Evolutionary conservation across 2,329 filamentous ascomycete species (phyloP).

Genomic region (Aspergillus aculeatus): DNA sequence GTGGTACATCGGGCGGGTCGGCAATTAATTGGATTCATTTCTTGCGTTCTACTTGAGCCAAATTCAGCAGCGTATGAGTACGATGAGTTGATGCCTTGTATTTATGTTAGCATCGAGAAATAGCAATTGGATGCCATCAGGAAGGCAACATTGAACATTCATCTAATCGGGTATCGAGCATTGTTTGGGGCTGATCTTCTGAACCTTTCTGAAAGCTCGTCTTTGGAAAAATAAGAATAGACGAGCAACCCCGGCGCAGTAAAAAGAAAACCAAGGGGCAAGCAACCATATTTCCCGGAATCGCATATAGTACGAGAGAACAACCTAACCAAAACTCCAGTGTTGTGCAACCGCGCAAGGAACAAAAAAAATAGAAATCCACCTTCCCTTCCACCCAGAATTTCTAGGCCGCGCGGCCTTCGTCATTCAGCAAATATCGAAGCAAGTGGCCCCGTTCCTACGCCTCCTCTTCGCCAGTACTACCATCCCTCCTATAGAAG

Average conservation of each 20-base stretch:
- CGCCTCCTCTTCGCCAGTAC: constrained; percentile 45
- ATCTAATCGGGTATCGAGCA: constrained; percentile 3
- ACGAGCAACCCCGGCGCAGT: neutral
- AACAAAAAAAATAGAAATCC: neutral
- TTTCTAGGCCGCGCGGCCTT: neutral
- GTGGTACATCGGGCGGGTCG: constrained; percentile 11
- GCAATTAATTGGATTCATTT: neutral
- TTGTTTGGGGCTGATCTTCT: neutral
- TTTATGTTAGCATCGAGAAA: neutral
- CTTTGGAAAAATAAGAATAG: neutral
- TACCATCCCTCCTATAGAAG: constrained; percentile 44
- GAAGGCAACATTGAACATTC: neutral
- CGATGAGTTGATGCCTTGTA: neutral
- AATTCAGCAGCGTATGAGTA: neutral
- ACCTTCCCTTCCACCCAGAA: neutral
- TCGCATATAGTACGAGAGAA: neutral
- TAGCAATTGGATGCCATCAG: neutral
- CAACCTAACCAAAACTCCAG: constrained; percentile 1
- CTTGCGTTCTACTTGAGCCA: neutral
- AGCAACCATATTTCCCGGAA: neutral
- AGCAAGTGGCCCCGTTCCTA: constrained; percentile 19
- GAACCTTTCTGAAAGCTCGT: neutral
- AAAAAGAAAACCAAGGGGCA: neutral
- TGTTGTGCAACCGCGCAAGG: neutral
- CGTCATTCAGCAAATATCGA: neutral